Percentiles rank a stretch among this genome's conserved stretches.
Conservation (phyloP, 116 monocot species). For the Cymodocea nodosa region DNA sequence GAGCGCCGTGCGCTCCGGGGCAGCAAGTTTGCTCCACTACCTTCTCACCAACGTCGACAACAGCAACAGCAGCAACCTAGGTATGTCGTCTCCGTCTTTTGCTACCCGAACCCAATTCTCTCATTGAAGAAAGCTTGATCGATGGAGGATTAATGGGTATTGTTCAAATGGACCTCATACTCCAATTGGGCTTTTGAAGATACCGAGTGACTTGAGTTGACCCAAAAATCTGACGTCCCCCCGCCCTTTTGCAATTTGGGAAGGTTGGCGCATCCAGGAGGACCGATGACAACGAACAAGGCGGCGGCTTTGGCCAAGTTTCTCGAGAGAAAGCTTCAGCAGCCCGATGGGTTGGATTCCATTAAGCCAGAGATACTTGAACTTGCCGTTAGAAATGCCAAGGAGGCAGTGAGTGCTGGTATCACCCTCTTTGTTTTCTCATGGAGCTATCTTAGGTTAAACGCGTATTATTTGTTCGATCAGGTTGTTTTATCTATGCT, state of each 20-base stretch:
- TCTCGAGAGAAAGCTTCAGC: slow-evolving; percentile 82
- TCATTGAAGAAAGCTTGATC: neutral
- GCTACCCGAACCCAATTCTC: neutral
- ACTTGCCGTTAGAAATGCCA: slow-evolving; percentile 77
- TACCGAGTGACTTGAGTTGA: neutral
- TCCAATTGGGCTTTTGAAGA: neutral
- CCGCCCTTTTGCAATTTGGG: neutral
- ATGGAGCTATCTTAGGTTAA: neutral
- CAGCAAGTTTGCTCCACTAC: slow-evolving; percentile 83
- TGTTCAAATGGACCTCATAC: too few species aligned
- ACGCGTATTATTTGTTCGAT: neutral
- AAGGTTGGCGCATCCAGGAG: slow-evolving; percentile 85
- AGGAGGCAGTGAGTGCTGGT: slow-evolving; percentile 67
- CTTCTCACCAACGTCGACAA: slow-evolving; percentile 8
- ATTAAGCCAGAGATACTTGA: slow-evolving; percentile 75
- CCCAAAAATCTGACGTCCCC: neutral
- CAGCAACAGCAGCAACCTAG: slow-evolving; percentile 27
- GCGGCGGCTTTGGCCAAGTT: slow-evolving; percentile 97
- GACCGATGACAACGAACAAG: slow-evolving; percentile 85
- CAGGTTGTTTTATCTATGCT: neutral
- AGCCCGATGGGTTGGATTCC: slow-evolving; percentile 74
- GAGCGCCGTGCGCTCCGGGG: slow-evolving; percentile 85
- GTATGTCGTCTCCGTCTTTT: slow-evolving; percentile 10
- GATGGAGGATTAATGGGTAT: too few species aligned
- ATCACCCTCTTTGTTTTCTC: neutral